Conservation (phyloP, 768 basidiomycete species). For the Lactifluus hygrophoroides region DNA sequence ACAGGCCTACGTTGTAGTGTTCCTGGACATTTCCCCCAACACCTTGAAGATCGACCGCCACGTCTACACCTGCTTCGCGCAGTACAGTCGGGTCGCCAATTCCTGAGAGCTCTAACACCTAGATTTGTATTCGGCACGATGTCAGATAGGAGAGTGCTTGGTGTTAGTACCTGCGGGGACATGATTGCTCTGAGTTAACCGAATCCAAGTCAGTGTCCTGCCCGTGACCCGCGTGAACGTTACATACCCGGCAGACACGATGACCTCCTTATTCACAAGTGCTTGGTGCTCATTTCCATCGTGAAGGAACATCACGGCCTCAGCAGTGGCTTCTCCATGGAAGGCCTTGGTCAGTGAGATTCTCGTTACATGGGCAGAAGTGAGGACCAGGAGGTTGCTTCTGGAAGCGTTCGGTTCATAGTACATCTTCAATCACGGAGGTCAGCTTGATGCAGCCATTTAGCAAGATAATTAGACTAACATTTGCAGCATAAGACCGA, state of each 20-base stretch:
- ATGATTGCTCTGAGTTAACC: conserved; percentile 1
- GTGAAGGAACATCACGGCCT: conserved; percentile 12
- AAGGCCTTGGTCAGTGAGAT: background rate
- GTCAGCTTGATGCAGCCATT: background rate
- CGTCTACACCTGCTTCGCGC: conserved; percentile 2
- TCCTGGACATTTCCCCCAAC: conserved; percentile 20
- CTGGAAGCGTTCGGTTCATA: conserved; percentile 21
- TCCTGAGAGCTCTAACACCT: conserved; percentile 20
- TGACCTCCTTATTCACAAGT: conserved; percentile 9
- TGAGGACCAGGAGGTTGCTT: conserved; percentile 21
- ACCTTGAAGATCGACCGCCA: conserved; percentile 6
- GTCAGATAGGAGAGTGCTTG: too few species aligned
- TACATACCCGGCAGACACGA: conserved; percentile 18
- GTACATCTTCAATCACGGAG: conserved; percentile 11
- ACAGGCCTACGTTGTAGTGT: background rate
- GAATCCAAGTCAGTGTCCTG: background rate
- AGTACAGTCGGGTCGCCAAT: conserved; percentile 15
- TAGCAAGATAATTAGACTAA: background rate
- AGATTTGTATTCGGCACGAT: background rate
- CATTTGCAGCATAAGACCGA: conserved; percentile 14
- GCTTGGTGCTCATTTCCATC: conserved; percentile 5
- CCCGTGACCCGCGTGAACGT: too few species aligned
- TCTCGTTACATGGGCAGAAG: conserved; percentile 14
- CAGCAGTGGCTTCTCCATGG: background rate
- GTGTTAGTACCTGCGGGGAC: conserved; percentile 10